These are phyloP conservation scores for Aspergillus cristatus DNA, from an alignment of 495 filamentous ascomycete genomes.

Conservation along the genomic window DNA sequence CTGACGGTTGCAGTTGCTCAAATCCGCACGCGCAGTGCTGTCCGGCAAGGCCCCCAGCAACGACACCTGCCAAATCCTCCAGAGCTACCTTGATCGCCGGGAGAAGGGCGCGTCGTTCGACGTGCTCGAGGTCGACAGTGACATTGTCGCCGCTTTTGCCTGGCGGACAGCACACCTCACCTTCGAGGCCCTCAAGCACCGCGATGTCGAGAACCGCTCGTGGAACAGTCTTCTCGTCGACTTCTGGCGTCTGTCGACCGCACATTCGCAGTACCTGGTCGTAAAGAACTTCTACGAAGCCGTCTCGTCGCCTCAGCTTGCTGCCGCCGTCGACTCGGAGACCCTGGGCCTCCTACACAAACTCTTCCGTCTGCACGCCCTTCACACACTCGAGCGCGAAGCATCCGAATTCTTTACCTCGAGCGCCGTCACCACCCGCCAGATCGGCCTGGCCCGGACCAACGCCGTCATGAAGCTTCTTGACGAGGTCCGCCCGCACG, in stretches of 20 bases:
- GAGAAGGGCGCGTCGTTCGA: conserved; percentile 63
- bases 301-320: conserved; percentile 40
- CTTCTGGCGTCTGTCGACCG: conserved; percentile 61
- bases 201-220: conserved; percentile 56
- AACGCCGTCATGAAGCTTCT: conserved; percentile 55
- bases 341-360: conserved; percentile 46
- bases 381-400: conserved; percentile 58
- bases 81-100: conserved; percentile 47
- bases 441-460: conserved; percentile 52
- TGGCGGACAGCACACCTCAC: conserved; percentile 61
- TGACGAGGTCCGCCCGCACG: conserved; percentile 58
- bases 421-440: conserved; percentile 51
- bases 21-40: conserved; percentile 55
- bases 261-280: conserved; percentile 59
- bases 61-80: conserved; percentile 50
- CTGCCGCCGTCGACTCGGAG: conserved; percentile 38
- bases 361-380: conserved; percentile 56
- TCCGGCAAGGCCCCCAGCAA: conserved; percentile 44
- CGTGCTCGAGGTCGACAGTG: conserved; percentile 50
- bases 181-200: conserved; percentile 62
- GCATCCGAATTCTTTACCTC: conserved; percentile 59
- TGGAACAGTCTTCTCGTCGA: conserved; percentile 67
- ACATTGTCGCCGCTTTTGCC: conserved; percentile 60
- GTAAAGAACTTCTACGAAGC: conserved; percentile 65
- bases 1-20: conserved; percentile 36